Percentiles rank a stretch among this genome's conserved stretches.
Evolutionary conservation across 495 filamentous ascomycete genomes (phyloP).

Genomic region (Pyronema domesticum): DNA sequence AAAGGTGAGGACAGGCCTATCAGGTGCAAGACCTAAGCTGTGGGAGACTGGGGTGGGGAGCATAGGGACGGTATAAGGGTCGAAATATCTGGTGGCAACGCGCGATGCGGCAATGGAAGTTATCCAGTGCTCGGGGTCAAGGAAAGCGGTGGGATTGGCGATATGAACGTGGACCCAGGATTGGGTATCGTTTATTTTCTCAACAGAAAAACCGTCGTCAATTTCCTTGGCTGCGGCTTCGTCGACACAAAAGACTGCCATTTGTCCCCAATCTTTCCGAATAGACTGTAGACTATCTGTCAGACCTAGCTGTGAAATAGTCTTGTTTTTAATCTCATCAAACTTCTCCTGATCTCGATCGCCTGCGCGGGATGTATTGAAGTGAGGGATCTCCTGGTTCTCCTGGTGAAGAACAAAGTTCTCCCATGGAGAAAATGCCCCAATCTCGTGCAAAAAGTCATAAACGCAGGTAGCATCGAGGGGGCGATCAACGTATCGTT

Average conservation of each 20-base stretch:
- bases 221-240: slow-evolving; percentile 52
- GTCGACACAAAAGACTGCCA: slow-evolving; percentile 75
- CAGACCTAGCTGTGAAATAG: slow-evolving; percentile 15
- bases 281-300: slow-evolving; percentile 40
- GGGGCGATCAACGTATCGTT: slow-evolving; percentile 44
- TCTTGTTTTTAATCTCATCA: slow-evolving; percentile 12
- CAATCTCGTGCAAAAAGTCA: slow-evolving; percentile 71
- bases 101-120: slow-evolving; percentile 47
- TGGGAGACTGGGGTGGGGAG: slow-evolving; percentile 41
- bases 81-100: slow-evolving; percentile 51
- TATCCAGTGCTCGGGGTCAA: slow-evolving; percentile 38
- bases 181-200: slow-evolving; percentile 38
- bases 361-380: slow-evolving; percentile 26
- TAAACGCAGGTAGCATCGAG: slow-evolving; percentile 40
- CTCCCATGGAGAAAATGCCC: slow-evolving; percentile 66
- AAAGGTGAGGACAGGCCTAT: slow-evolving; percentile 62
- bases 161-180: slow-evolving; percentile 82
- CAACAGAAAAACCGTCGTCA: slow-evolving; percentile 77
- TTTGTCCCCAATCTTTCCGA: slow-evolving; percentile 51
- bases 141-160: slow-evolving; percentile 83
- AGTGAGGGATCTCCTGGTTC: slow-evolving; percentile 42
- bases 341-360: slow-evolving; percentile 27
- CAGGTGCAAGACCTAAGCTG: slow-evolving; percentile 42
- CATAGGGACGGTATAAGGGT: slow-evolving; percentile 59
- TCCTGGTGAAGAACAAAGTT: slow-evolving; percentile 46